Base-by-base conservation (phyloP, 305 asterid species). In the Solanum hybrid region DNA sequence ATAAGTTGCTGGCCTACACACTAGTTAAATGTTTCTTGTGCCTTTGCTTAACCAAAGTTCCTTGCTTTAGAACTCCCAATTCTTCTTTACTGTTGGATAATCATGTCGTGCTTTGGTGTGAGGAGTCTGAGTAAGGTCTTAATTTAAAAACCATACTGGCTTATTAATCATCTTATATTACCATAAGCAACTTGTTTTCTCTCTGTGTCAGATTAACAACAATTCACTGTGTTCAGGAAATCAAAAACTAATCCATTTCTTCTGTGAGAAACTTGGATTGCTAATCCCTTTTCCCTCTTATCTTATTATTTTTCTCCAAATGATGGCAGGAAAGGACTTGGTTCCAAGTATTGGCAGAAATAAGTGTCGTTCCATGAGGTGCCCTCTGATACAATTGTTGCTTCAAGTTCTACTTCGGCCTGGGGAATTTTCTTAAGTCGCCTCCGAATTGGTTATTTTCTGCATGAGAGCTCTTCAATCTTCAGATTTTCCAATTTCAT, bases 381-480 rank as follows among this genome's bases (percentile, higher is more conserved):
- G 94, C 89, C 91, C 94, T 91, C 98, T 96, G 87, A 95, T 97
- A 91, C 98, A 96, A 89, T 90, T 96, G 92, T 94, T 97, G 95
- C 99, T 97, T 78, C 99, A 96, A 94, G 93, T 95, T 89, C 92
- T 97, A 76, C 97, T 96, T 92, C 94, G 95, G 65, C 98, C 99
- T 89, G 98, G 92, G 89, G 99, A 97, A 91, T 94, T 94, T 89
- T 91, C 91, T 10, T 98, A 97, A 94, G 97, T 98, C 90, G 95
- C 98, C 91, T 91, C 96, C 34, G 96, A 96, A 92, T 94, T 95
- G 90, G 93, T 95, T 88, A 93, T 94, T 65, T 97, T 98, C 92
- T 97, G 97, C 90, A 94, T 94, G 94, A 96, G 94, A 92, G 94
- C 98, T 91, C 94, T 93, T 90, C 94, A 92, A 79, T 89, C 93